Base-by-base conservation (phyloP, 78 protist genomes). In the Anaeramoeba ignava region DNA sequence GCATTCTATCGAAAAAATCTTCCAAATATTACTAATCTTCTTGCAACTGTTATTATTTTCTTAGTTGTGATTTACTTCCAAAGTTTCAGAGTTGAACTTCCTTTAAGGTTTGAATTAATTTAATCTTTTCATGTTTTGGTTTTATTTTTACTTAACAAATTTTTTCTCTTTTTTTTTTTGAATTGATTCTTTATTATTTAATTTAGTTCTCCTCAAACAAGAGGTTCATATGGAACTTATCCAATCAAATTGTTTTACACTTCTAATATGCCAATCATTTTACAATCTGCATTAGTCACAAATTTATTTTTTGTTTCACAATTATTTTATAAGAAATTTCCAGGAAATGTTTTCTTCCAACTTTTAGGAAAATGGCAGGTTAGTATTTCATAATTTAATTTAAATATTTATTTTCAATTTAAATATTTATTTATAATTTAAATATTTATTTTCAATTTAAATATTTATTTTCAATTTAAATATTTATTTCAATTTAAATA, bases 161-260 rank as follows among this genome's bases (percentile, higher is more conserved):
- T 27, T n/a, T 82, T 27, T 73, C 1, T 27, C 81, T 1, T 78
- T 0, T 33, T 84, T 33, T 78, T 78, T 1, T 82, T 17, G 78
- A 73, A 33, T 3, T 73, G 78, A 34, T 2, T 23, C 2, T 2
- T 67, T 31, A 41, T 78, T 83, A 3, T 78, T 38, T 38, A 78
- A 2, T 83, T 23, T 40, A 73, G 82, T 39, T 73, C 40, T 54
- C 67, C 42, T 39, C 12, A 42, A 39, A 0, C 41, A 36, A 88
- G 90, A 38, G 89, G 89, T 41, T 38, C 40, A 42, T 82, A 84
- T 78, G 96, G 93, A 34, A 39, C 90, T 1, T 96, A 97, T 93
- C 99, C 99, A 80, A 97, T 98, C 92, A 97, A 97, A 90, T 93
- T 98, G 81, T 97, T 98, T 95, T 98, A 98, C 96, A 98, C 99